Conservation (phyloP, 2,329 filamentous ascomycete genomes). For the Hymenoscyphus fraxineus region DNA sequence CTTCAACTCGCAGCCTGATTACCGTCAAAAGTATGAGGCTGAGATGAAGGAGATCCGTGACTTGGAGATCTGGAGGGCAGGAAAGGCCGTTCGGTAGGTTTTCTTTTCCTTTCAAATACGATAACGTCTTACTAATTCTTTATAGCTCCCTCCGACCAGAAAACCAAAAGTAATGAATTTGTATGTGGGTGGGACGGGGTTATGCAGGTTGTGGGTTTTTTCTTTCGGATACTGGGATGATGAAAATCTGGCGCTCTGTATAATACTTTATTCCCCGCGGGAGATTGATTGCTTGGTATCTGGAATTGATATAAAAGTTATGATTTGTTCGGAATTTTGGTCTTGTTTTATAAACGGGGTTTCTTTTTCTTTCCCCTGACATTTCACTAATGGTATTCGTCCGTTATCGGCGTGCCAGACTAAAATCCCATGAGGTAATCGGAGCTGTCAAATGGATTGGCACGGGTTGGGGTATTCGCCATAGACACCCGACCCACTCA, state of each 20-base stretch:
- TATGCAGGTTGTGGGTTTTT: constrained; percentile 18
- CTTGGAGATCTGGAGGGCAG: constrained; percentile 98
- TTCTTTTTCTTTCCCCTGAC: too few species aligned
- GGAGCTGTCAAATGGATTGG: too few species aligned
- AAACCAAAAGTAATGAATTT: constrained; percentile 63
- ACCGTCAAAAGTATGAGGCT: constrained; percentile 94
- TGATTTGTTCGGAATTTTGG: constrained; percentile 8
- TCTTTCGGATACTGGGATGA: constrained; percentile 23
- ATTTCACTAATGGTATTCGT: constrained; percentile 4
- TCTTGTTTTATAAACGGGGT: too few species aligned
- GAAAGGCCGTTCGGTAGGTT: constrained; percentile 86
- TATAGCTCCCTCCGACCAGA: constrained; percentile 72
- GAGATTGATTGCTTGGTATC: constrained; percentile 27
- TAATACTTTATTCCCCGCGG: constrained; percentile 31
- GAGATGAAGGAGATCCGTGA: constrained; percentile 98
- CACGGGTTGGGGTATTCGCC: neutral
- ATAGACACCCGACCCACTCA: neutral
- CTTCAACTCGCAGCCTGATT: constrained; percentile 94
- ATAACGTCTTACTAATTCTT: constrained; percentile 17
- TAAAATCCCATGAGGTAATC: neutral
- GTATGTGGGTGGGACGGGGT: constrained; percentile 11
- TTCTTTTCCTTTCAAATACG: constrained; percentile 6
- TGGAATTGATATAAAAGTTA: constrained; percentile 33
- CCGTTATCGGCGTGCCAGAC: constrained; percentile 23
- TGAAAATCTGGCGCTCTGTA: constrained; percentile 34